Conservation (phyloP, 2,329 filamentous ascomycete genomes). For the Metarhizium album region DNA sequence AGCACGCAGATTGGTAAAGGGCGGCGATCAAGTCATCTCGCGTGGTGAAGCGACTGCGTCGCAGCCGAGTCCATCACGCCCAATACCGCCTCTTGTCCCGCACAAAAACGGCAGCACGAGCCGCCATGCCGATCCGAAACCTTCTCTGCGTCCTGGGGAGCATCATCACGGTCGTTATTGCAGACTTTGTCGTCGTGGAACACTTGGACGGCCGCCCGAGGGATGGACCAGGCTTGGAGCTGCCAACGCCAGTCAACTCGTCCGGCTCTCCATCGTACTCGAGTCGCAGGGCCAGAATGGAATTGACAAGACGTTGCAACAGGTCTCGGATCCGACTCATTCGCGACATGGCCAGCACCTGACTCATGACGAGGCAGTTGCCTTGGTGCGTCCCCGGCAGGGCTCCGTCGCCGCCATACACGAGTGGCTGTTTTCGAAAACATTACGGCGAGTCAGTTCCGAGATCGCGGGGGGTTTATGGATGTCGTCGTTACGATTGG, state of each 20-base stretch:
- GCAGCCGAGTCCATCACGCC: no score
- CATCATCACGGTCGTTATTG: neutral
- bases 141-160: neutral
- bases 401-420: conserved; percentile 28
- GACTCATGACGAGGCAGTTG: conserved; percentile 35
- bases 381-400: conserved; percentile 33
- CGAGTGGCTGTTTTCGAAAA: conserved; percentile 33
- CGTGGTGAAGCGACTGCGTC: no score
- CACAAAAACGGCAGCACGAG: neutral
- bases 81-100: neutral
- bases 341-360: conserved; percentile 38
- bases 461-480: conserved; percentile 27
- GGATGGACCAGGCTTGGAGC: conserved; percentile 15
- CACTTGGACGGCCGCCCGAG: conserved; percentile 10
- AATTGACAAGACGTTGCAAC: conserved; percentile 33
- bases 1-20: no score
- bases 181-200: conserved; percentile 9
- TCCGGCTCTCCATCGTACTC: conserved; percentile 22
- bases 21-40: no score
- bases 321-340: conserved; percentile 38
- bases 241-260: conserved; percentile 10
- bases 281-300: conserved; percentile 12
- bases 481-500: conserved; percentile 29
- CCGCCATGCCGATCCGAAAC: neutral
- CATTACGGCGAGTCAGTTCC: conserved; percentile 24